Evolutionary conservation across 768 basidiomycete species (phyloP).

Genomic region (Jaapia argillacea): DNA sequence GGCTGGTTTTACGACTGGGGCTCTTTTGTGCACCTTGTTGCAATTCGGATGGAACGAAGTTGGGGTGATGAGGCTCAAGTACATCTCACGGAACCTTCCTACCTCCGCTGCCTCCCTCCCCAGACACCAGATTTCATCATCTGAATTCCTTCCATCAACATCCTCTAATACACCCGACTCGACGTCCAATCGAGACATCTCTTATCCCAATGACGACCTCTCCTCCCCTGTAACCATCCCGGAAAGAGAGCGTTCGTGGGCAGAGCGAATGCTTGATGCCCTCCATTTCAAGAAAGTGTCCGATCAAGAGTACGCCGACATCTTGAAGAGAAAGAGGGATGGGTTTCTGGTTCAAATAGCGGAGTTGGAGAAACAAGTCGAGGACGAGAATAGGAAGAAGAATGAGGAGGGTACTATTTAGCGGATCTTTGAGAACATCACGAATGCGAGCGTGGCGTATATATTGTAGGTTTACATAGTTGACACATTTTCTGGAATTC

Average conservation of each 20-base stretch:
- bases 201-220: not conserved
- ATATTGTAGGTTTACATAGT: not conserved
- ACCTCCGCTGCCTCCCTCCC: conserved; percentile 7
- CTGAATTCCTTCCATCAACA: too few species aligned
- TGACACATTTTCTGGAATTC: not conserved
- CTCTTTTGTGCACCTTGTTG: conserved; percentile 44
- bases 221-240: too few species aligned
- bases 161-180: not conserved
- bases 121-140: too few species aligned
- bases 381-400: conserved; percentile 22
- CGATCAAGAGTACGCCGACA: conserved; percentile 62
- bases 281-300: conserved; percentile 34
- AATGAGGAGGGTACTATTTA: not conserved
- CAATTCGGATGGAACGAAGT: conserved; percentile 68
- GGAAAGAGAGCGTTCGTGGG: not conserved
- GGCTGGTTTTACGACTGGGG: conserved; percentile 52
- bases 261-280: not conserved
- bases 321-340: conserved; percentile 47
- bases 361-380: conserved; percentile 39
- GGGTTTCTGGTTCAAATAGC: conserved; percentile 44
- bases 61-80: conserved; percentile 48
- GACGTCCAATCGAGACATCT: not conserved
- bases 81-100: conserved; percentile 30
- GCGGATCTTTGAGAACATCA: not conserved
- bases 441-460: not conserved